Conservation (phyloP, 495 filamentous ascomycete genomes). For the Penicillium lividum region DNA sequence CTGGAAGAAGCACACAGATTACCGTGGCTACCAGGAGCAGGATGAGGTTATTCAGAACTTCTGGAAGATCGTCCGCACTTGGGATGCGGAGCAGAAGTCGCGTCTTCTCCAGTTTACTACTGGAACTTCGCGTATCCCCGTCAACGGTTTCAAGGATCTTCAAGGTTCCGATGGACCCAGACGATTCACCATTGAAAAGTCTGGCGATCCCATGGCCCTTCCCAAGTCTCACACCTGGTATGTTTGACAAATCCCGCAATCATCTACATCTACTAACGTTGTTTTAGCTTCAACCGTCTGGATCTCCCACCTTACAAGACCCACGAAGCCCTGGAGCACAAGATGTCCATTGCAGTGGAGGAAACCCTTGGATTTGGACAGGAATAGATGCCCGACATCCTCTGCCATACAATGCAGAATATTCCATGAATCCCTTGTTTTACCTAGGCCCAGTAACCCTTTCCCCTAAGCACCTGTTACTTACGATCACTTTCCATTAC, state of each 20-base stretch:
- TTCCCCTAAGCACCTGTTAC: background rate
- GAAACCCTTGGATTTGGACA: constrained; percentile 99
- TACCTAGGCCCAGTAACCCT: constrained; percentile 7
- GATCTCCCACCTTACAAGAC: constrained; percentile 94
- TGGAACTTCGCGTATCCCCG: constrained; percentile 94
- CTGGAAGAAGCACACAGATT: constrained; percentile 99
- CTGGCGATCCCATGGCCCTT: constrained; percentile 82
- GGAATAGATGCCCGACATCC: constrained; percentile 59
- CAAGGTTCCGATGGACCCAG: constrained; percentile 96
- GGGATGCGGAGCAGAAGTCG: constrained; percentile 98
- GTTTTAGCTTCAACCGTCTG: constrained; percentile 86
- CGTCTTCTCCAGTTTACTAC: constrained; percentile 95
- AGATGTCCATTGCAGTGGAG: constrained; percentile 94
- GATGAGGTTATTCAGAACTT: constrained; percentile 98
- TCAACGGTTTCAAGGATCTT: constrained; percentile 99
- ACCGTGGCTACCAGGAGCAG: constrained; percentile 96
- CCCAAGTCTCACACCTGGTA: constrained; percentile 99
- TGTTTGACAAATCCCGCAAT: constrained; percentile 26
- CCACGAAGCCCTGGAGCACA: constrained; percentile 78
- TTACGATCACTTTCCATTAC: background rate
- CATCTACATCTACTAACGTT: constrained; percentile 19
- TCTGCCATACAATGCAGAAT: constrained; percentile 13
- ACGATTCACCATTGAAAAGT: constrained; percentile 97
- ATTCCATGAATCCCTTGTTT: constrained; percentile 7
- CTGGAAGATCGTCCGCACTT: constrained; percentile 95